phyloP scores from a whole-genome alignment of 2,329 filamentous ascomycete species.

The Apiospora rasikravindrae region DNA sequence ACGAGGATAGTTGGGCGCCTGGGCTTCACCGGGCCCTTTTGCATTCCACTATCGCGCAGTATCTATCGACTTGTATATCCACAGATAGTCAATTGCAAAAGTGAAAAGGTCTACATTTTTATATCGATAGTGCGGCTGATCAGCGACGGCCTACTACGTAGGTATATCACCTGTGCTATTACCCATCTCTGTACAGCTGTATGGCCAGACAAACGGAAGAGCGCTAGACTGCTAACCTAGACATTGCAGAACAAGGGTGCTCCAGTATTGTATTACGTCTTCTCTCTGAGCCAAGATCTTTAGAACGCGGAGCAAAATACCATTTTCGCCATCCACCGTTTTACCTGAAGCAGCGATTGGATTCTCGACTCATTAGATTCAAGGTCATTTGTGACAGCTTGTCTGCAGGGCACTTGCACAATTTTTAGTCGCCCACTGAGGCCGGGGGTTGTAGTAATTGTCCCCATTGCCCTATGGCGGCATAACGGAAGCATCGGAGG shows the following conservation, averaged over 20 bases:
- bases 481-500: background rate
- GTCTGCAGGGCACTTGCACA: background rate
- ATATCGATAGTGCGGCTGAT: conserved; percentile 12
- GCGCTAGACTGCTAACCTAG: background rate
- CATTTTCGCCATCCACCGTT: background rate
- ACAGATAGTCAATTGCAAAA: background rate
- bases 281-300: conserved; percentile 6
- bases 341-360: conserved; percentile 15
- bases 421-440: background rate
- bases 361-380: background rate
- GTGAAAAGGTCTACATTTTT: background rate
- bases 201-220: background rate
- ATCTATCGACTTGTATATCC: conserved; percentile 2
- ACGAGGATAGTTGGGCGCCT: conserved; percentile 1
- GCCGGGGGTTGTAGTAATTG: background rate
- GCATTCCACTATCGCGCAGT: background rate
- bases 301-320: background rate
- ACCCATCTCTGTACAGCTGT: conserved; percentile 2
- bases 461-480: background rate
- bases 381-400: conserved; percentile 7
- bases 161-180: conserved; percentile 4
- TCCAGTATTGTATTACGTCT: background rate
- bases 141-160: background rate
- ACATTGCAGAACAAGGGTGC: background rate
- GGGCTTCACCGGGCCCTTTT: conserved; percentile 2